A percentile compares a stretch with the other conserved stretches of the same genome.
phyloP scores from a whole-genome alignment of 176 grass and related monocot genomes.

The Aegilops sharonensis region DNA sequence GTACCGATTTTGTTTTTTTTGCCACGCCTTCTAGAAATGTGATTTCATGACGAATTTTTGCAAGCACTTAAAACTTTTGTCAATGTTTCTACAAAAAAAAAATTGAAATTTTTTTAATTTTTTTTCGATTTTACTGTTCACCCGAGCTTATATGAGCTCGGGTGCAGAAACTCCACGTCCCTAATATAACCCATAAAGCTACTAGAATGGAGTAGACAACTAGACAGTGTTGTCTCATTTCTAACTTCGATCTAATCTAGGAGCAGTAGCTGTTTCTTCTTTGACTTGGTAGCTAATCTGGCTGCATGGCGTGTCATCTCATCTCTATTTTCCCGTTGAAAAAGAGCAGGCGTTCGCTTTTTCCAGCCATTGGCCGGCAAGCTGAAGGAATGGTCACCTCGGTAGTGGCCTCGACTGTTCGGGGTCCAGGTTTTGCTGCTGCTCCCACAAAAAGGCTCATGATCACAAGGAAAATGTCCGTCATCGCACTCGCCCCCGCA shows the following conservation, averaged over 20 bases:
- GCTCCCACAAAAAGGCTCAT: not conserved
- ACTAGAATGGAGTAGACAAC: not conserved
- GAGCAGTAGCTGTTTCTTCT: not conserved
- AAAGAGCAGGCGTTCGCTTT: not conserved
- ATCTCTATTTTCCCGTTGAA: constrained; percentile 5
- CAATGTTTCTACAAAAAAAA: too few species aligned
- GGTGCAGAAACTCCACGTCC: too few species aligned
- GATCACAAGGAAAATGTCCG: not conserved
- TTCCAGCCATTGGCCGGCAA: not conserved
- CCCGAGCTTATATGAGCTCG: too few species aligned
- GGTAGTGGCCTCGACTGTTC: constrained; percentile 2
- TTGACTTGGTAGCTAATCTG: constrained; percentile 28
- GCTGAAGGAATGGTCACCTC: constrained; percentile 26
- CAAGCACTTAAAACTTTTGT: too few species aligned
- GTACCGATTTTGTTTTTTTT: too few species aligned
- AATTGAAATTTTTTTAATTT: too few species aligned
- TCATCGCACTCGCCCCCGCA: not conserved
- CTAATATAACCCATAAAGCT: not conserved
- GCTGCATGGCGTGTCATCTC: not conserved
- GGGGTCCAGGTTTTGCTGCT: not conserved
- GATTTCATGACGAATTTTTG: too few species aligned
- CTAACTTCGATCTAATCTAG: not conserved
- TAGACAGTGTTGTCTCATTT: not conserved
- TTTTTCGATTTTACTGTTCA: too few species aligned
- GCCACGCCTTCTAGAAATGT: too few species aligned